Base-by-base conservation (phyloP, 2,329 filamentous ascomycete species). In the Drechslera avenae region DNA sequence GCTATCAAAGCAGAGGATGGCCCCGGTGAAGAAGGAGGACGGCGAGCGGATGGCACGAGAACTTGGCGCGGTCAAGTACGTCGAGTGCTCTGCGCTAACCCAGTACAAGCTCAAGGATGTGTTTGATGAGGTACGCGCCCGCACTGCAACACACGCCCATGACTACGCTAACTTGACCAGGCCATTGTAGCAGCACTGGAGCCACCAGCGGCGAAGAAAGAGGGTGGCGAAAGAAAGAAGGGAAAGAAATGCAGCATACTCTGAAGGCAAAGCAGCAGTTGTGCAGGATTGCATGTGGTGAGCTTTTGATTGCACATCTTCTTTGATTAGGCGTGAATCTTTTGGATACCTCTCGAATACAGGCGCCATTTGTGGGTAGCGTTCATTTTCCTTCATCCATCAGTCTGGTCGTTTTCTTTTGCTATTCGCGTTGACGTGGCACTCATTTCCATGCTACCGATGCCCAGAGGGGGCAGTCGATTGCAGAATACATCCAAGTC, bases 81-180 rank as follows among this genome's bases (percentile, higher is more conserved):
- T 97, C 59, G 94, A 99, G 79, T 99, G 94, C 81, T 97, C 92
- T 73, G 94, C 94, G 50, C 79, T 99, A 75, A 97, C 94, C 57
- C 94, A 99, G 80, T 97, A 92, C 80, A 97, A 97, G 79, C 80
- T 99, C 62, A 99, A 99, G 83, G 94, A 97, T 72, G 94, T 99
- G 14, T 99, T 99, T 77, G 94, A 99, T 70, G 94, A 97, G 89
- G 92, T 96, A 83, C 65, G 2, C 18, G 16, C 1, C 19, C 18
- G 18, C 33, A 14, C 16, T 6, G 8, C 16, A n/a, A n/a, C 33
- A 4, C n/a, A 31, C 14, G 16, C 13, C 16, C 26, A 28, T 7
- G 23, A 35, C 18, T 31, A n/a, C 14, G 40, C 51, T 67, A 49
- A 62, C 23, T 8, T 41, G 21, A 37, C 17, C 32, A 96, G 92